Evolutionary conservation across 164 flowering plant genomes (phyloP), one percentile per base, ranked within the genome.

Genomic region (Macadamia tetraphylla): DNA sequence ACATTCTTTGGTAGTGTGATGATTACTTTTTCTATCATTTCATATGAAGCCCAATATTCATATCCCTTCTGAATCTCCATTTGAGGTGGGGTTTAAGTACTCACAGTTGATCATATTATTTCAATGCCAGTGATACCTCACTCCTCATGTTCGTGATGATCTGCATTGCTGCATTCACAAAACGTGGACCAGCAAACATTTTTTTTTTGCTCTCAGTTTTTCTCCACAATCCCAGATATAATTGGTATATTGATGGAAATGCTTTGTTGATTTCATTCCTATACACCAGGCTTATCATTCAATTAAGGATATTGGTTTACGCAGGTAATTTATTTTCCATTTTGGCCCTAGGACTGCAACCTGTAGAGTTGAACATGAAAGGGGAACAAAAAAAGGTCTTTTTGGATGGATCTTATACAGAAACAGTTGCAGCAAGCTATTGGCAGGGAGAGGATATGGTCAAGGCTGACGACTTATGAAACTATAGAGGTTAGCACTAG

Each of bases 391-490:
- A 97, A 94, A 78, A 86, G 90, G 32, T 52, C 80, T 62, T 94
- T 94, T 75, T 94, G 99, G 97, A 92, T 94, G 51, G 82, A 89
- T 77, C 87, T 94, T 73, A 77, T 87, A 59, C 99, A 94, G 85
- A 79, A 78, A 75, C 97, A 90, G 78, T 85, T 94, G 73, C 97
- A 82, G 73, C 86, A 68, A 70, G 96, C 96, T 71, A 88, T 94
- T 49, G 89, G 85, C 71, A 86, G 96, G 75, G 99, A 94, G 79
- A 87, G 74, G 76, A 90, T 94, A 80, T 94, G 99, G 99, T 92
- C 97, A 62, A 90, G 87, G 71, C 80, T 94, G 40, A 92, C 97
- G 18, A 92, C 97, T 59, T 81, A 81, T 69, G 99, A 94, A 85
- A 92, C 96, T 71, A 94, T 92, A 75, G 99, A 92, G 97, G 99